A percentile compares a stretch with the other conserved stretches of the same genome.
phyloP scores from a whole-genome alignment of 2,329 filamentous ascomycete genomes.

The Periconia sp. region DNA sequence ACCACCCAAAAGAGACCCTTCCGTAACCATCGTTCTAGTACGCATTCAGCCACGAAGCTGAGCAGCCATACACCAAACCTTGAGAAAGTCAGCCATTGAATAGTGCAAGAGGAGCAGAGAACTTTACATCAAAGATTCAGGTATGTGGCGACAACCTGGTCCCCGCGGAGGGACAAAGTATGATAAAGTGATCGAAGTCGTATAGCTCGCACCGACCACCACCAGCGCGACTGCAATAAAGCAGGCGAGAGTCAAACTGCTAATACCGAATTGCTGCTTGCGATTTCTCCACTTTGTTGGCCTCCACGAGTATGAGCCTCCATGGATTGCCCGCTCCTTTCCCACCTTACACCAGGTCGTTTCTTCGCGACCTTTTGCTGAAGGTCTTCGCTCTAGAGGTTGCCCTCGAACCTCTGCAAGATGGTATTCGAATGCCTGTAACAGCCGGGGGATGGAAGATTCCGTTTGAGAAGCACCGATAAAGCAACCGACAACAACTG shows the following conservation, averaged over 20 bases:
- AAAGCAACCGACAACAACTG: conserved; percentile 17
- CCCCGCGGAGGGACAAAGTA: conserved; percentile 21
- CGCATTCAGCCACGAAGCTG: conserved; percentile 17
- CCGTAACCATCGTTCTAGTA: conserved; percentile 13
- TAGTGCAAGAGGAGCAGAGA: background rate
- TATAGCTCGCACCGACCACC: conserved; percentile 16
- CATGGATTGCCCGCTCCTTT: conserved; percentile 16
- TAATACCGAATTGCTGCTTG: conserved; percentile 2
- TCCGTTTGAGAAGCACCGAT: conserved; percentile 25
- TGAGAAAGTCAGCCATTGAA: background rate
- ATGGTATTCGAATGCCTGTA: conserved; percentile 22
- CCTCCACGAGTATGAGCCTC: conserved; percentile 21
- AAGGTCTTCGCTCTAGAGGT: conserved; percentile 10
- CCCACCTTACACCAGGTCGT: conserved; percentile 14
- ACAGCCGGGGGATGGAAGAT: conserved; percentile 19
- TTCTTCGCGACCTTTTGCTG: conserved; percentile 11
- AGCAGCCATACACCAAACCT: conserved; percentile 21
- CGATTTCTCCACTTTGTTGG: conserved; percentile 18
- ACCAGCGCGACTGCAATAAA: conserved; percentile 8
- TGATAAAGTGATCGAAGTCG: conserved; percentile 19
- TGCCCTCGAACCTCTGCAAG: conserved; percentile 6
- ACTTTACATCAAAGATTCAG: conserved; percentile 24
- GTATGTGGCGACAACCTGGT: conserved; percentile 19
- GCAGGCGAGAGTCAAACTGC: conserved; percentile 1
- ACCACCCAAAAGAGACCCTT: conserved; percentile 18